phyloP scores from a whole-genome alignment of 805 yeast species.

The Alloascoidea hylecoeti region DNA sequence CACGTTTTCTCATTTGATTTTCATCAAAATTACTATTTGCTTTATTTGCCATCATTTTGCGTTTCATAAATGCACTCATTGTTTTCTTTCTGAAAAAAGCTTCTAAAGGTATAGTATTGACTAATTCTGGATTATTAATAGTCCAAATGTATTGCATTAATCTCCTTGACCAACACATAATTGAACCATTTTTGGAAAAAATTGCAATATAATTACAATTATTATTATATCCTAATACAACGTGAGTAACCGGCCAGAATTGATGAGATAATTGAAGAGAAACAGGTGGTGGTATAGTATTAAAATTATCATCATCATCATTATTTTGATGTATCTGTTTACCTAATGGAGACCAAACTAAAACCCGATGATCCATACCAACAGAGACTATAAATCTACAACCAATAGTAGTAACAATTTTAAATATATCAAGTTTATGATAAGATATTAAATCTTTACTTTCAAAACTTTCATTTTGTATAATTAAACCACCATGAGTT shows the following conservation, averaged over 20 bases:
- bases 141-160: constrained; percentile 47
- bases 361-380: constrained; percentile 59
- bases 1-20: too few relatives aligned
- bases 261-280: constrained; percentile 26
- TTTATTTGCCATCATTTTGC: constrained; percentile 14
- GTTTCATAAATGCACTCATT: constrained; percentile 24
- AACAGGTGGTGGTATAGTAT: constrained; percentile 33
- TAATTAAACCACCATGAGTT: constrained; percentile 4
- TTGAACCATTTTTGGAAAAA: constrained; percentile 33
- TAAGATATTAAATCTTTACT: constrained; percentile 31
- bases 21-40: too few relatives aligned
- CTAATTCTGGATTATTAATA: constrained; percentile 21
- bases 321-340: constrained; percentile 2
- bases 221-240: constrained; percentile 34
- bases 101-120: constrained; percentile 28
- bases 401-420: constrained; percentile 39
- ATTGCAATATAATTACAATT: constrained; percentile 46
- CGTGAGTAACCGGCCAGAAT: constrained; percentile 49
- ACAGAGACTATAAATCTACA: constrained; percentile 54
- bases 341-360: constrained; percentile 61
- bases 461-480: constrained; percentile 11
- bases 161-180: constrained; percentile 48
- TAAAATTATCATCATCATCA: too few relatives aligned
- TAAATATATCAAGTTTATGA: constrained; percentile 50
- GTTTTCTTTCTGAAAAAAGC: constrained; percentile 48